Evolutionary conservation across 225 moss, liverwort and hornwort species (phyloP).

Genomic region (Sphagnum contortum): DNA sequence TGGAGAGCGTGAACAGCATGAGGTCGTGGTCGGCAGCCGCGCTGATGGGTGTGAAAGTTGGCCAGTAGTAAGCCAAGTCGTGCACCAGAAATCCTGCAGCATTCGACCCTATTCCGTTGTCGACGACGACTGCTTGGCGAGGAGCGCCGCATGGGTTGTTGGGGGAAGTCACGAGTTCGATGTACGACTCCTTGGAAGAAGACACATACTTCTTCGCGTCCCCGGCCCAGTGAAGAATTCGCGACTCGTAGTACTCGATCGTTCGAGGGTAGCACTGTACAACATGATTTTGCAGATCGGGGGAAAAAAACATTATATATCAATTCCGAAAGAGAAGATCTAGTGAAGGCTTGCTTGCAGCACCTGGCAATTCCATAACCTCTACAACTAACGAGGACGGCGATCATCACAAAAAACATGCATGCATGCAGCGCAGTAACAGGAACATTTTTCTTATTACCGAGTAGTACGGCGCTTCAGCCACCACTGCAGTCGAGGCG

Average conservation of each 20-base stretch:
- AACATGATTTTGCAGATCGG: neutral
- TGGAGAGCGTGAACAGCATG: constrained; percentile 36
- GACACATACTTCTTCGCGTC: constrained; percentile 12
- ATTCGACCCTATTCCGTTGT: neutral
- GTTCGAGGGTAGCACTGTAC: constrained; percentile 6
- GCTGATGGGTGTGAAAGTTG: constrained; percentile 17
- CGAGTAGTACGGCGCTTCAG: constrained; percentile 19
- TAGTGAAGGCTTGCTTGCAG: too few species aligned
- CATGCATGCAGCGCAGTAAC: neutral
- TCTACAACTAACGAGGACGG: too few species aligned
- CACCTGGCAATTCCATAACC: too few species aligned
- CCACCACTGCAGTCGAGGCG: constrained; percentile 16
- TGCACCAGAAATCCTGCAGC: constrained; percentile 3
- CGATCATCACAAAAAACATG: too few species aligned
- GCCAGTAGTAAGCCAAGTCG: constrained; percentile 36
- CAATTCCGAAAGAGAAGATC: neutral
- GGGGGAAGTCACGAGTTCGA: constrained; percentile 17
- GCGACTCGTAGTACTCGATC: constrained; percentile 3
- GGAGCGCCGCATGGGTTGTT: constrained; percentile 24
- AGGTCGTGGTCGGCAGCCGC: constrained; percentile 8
- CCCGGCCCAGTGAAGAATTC: constrained; percentile 28
- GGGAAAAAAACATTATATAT: neutral
- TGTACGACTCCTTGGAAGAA: constrained; percentile 1
- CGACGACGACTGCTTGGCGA: constrained; percentile 2
- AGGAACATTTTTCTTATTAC: neutral